Conservation (phyloP, 352 stramenopile species). For the Blastocystis sp. region DNA sequence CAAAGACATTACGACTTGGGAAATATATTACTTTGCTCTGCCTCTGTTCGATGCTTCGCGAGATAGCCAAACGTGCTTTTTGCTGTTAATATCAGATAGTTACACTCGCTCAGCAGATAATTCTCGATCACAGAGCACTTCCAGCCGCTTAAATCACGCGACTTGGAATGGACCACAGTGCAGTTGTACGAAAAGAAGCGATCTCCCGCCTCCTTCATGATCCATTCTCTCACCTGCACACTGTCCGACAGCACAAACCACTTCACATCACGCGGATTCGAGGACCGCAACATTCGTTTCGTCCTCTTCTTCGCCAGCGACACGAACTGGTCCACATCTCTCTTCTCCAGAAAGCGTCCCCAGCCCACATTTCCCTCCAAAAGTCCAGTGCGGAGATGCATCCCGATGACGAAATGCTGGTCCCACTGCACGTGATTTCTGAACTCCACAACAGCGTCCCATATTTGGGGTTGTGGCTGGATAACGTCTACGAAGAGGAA, state of each 20-base stretch:
- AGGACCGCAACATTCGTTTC: neutral
- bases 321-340: conserved; percentile 10
- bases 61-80: conserved; percentile 49
- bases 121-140: conserved; percentile 33
- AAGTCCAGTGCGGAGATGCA: neutral
- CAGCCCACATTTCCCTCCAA: conserved; percentile 47
- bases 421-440: neutral
- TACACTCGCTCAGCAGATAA: conserved; percentile 47
- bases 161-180: neutral
- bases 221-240: neutral
- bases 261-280: neutral
- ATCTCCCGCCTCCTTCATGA: neutral
- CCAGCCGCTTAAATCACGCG: neutral
- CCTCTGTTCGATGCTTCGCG: conserved; percentile 38
- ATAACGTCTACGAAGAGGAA: conserved; percentile 49
- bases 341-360: conserved; percentile 25
- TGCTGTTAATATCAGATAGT: neutral
- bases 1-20: neutral
- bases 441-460: neutral
- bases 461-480: neutral
- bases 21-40: neutral
- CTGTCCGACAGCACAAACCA: conserved; percentile 29
- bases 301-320: neutral
- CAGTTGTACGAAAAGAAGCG: neutral
- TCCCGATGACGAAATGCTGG: neutral